These are phyloP conservation scores for Samsoniella hepiali DNA, from an alignment of 2,329 filamentous ascomycete species.

Conservation along the genomic window DNA sequence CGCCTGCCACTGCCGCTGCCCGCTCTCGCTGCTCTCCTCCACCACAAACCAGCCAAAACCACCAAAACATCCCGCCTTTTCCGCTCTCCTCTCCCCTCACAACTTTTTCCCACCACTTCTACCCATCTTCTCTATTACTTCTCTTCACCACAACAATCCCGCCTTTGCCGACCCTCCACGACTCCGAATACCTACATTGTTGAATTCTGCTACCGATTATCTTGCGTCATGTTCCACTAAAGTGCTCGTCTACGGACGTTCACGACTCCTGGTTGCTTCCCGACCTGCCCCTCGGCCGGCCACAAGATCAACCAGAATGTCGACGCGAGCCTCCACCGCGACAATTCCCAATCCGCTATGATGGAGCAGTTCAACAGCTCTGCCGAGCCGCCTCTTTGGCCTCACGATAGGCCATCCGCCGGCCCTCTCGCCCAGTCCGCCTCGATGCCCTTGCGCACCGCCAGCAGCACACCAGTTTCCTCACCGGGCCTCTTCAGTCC, in stretches of 20 bases:
- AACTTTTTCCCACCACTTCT: constrained; percentile 1
- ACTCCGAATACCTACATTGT: background rate
- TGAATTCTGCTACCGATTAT: background rate
- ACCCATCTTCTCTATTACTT: background rate
- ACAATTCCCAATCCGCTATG: constrained; percentile 20
- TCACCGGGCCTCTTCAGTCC: constrained; percentile 62
- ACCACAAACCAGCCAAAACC: constrained; percentile 6
- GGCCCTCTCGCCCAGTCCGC: constrained; percentile 32
- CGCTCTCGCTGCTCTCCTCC: background rate
- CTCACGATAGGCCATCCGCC: constrained; percentile 2
- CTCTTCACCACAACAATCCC: background rate
- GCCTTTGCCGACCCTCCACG: background rate
- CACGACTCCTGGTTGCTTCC: constrained; percentile 8
- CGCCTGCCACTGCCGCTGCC: background rate
- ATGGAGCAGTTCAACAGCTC: constrained; percentile 21
- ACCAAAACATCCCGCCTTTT: constrained; percentile 18
- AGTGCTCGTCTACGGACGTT: constrained; percentile 17
- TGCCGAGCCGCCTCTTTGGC: constrained; percentile 11
- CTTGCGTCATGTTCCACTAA: constrained; percentile 10
- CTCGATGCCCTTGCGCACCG: constrained; percentile 45
- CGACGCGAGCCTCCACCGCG: constrained; percentile 10
- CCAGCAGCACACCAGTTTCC: constrained; percentile 56
- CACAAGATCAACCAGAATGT: constrained; percentile 16
- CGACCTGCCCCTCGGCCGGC: constrained; percentile 12
- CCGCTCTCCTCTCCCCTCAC: constrained; percentile 10